Evolutionary conservation across 192 early-diverging fungal genomes (phyloP).

Genomic region (Gonapodya sp.): DNA sequence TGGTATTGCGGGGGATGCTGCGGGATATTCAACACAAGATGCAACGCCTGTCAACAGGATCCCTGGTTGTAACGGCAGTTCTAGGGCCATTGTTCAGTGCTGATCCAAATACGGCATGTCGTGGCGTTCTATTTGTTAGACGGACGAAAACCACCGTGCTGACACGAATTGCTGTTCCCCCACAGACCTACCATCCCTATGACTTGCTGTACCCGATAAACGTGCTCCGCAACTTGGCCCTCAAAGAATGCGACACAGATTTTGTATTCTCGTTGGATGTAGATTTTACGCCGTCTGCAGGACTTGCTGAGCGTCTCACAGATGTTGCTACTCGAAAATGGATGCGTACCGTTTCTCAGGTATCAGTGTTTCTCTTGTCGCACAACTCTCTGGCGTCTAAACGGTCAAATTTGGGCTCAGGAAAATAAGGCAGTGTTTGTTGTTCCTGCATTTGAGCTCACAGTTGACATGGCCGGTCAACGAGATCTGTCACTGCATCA

Average conservation of each 20-base stretch:
- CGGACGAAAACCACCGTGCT: too few species aligned
- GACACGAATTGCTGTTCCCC: too few species aligned
- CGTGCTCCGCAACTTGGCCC: slow-evolving; percentile 22
- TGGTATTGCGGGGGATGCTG: background rate
- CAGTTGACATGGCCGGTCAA: background rate
- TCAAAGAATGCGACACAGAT: slow-evolving; percentile 16
- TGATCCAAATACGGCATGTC: background rate
- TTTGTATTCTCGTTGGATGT: slow-evolving; percentile 21
- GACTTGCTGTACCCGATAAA: slow-evolving; percentile 29
- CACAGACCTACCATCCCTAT: slow-evolving; percentile 22
- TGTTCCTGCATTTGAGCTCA: slow-evolving; percentile 10
- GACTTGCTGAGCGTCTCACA: background rate
- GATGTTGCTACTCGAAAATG: background rate
- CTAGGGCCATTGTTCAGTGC: background rate
- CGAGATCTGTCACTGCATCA: background rate
- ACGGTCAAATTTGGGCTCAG: slow-evolving; percentile 1
- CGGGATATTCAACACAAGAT: slow-evolving; percentile 4
- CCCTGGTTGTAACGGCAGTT: background rate
- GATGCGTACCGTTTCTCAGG: background rate
- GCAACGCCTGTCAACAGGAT: background rate
- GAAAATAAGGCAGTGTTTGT: slow-evolving; percentile 14
- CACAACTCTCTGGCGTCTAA: background rate
- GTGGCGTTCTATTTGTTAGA: too few species aligned
- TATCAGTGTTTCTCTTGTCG: background rate
- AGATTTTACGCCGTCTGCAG: slow-evolving; percentile 21